These are phyloP conservation scores for Carex kokanica DNA, from an alignment of 176 grass and related monocot genomes.

Conservation along the genomic window DNA sequence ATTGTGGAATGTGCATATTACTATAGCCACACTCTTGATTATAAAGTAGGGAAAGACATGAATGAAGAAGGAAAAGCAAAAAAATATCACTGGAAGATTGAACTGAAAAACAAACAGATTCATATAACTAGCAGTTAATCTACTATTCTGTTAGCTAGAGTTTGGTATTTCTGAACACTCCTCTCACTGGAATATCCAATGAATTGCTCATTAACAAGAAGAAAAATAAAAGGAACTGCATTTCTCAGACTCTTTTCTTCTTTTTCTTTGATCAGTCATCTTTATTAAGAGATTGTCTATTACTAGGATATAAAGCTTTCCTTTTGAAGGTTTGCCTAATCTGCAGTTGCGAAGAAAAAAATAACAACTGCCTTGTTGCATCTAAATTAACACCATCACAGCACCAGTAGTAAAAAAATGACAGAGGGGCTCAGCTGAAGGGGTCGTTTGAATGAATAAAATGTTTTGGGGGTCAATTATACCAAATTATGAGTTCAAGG, in stretches of 20 bases:
- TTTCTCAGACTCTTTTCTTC: background rate
- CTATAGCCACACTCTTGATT: background rate
- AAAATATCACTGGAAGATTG: background rate
- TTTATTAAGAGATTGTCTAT: background rate
- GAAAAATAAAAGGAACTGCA: background rate
- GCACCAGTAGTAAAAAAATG: background rate
- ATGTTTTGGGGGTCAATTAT: background rate
- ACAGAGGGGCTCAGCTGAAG: background rate
- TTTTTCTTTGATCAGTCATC: background rate
- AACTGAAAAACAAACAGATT: background rate
- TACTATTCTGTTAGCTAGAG: background rate
- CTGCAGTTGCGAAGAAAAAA: background rate
- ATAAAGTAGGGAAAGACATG: background rate
- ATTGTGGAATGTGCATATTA: too few species aligned
- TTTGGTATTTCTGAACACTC: background rate
- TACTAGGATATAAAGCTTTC: background rate
- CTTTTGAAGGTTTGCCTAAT: background rate
- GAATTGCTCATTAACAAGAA: background rate
- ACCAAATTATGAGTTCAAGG: background rate
- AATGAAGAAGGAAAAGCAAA: background rate
- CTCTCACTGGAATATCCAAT: background rate
- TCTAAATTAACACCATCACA: background rate
- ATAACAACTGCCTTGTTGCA: background rate
- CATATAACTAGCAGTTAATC: background rate
- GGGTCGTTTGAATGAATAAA: background rate